These are phyloP conservation scores for Sporothrix euskadiensis DNA, from an alignment of 2,329 filamentous ascomycete genomes.

Conservation along the genomic window DNA sequence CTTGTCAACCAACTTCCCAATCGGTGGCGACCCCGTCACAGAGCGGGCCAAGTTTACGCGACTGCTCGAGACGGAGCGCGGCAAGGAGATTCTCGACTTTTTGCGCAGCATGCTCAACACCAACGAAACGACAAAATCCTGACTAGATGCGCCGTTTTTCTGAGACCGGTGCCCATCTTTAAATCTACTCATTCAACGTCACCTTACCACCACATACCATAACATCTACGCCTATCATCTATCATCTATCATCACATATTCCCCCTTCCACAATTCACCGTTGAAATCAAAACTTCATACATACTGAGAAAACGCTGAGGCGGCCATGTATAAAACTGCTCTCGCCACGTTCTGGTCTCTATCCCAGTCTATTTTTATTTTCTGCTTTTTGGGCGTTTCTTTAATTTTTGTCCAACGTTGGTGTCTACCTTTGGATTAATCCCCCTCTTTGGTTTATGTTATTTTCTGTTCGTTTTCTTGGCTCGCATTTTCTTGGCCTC, in stretches of 20 bases:
- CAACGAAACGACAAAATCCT: slow-evolving; percentile 17
- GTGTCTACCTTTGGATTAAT: neutral
- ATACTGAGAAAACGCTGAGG: neutral
- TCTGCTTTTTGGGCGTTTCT: neutral
- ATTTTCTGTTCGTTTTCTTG: neutral
- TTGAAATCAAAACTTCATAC: too few species aligned
- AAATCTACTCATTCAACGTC: neutral
- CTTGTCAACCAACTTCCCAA: slow-evolving; percentile 15
- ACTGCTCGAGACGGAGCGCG: slow-evolving; percentile 30
- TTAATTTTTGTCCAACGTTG: neutral
- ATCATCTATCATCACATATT: neutral
- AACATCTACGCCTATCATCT: neutral
- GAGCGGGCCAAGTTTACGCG: slow-evolving; percentile 28
- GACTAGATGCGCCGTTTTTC: neutral
- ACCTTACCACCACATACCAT: neutral
- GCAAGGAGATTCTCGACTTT: slow-evolving; percentile 31
- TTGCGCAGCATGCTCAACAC: slow-evolving; percentile 31
- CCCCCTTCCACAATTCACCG: neutral
- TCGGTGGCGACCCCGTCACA: slow-evolving; percentile 2
- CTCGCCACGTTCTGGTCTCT: neutral
- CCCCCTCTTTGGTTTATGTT: neutral
- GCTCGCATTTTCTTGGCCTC: neutral
- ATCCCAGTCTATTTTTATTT: neutral
- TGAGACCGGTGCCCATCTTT: neutral
- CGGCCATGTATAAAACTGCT: neutral